Evolutionary conservation across 1,284 basidiomycete genomes (phyloP).

Genomic region (Takashimella koratensis): DNA sequence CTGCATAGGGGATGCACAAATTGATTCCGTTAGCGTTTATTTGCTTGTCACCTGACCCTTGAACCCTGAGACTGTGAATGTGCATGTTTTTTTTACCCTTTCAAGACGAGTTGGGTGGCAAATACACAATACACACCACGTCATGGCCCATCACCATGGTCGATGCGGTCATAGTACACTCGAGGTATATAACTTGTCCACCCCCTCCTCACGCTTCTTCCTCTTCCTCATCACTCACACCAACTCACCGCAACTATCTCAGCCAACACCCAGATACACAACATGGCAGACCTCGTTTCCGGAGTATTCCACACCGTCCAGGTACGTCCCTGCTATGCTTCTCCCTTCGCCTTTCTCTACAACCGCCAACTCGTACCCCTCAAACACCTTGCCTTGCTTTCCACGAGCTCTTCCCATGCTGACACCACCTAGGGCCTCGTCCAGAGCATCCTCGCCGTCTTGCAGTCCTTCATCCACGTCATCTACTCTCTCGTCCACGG

Average conservation of each 20-base stretch:
- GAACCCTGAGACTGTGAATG: too few relatives aligned
- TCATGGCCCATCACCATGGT: background rate
- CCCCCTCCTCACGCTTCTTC: too few relatives aligned
- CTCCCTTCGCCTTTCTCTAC: background rate
- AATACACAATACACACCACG: background rate
- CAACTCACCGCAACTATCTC: background rate
- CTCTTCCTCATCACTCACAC: conserved; percentile 1
- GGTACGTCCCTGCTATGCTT: conserved; percentile 13
- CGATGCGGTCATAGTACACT: background rate
- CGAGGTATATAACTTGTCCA: too few relatives aligned
- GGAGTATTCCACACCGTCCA: conserved; percentile 30
- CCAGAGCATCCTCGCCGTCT: conserved; percentile 25
- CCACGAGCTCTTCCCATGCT: too few relatives aligned
- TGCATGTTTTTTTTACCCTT: too few relatives aligned
- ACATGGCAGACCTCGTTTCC: conserved; percentile 33
- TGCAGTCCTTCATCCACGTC: conserved; percentile 25
- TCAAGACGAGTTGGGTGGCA: conserved; percentile 13
- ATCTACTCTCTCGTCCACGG: conserved; percentile 30
- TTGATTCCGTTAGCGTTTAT: too few relatives aligned
- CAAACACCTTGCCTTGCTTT: too few relatives aligned
- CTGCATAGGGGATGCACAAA: too few relatives aligned
- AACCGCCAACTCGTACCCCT: too few relatives aligned
- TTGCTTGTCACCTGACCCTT: too few relatives aligned
- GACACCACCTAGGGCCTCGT: conserved; percentile 23
- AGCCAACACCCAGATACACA: conserved; percentile 6